phyloP scores from a whole-genome alignment of 164 flowering plant species.

The Annona squamosa region DNA sequence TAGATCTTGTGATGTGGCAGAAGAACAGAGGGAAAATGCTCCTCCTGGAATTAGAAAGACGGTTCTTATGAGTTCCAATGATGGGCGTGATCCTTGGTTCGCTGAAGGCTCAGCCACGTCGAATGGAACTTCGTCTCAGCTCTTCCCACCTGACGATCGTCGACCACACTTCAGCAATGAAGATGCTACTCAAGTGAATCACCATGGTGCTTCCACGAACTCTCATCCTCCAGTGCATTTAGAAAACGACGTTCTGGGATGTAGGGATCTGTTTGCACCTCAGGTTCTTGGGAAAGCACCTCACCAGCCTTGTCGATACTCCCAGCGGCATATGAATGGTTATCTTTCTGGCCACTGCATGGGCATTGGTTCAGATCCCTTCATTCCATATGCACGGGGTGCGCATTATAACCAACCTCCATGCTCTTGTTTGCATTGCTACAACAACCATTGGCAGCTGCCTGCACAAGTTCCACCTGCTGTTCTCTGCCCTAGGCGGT shows the following conservation, averaged over 20 bases:
- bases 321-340: constrained; percentile 10
- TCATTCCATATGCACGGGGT: constrained; percentile 29
- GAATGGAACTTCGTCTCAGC: constrained; percentile 23
- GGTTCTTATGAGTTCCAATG: constrained; percentile 30
- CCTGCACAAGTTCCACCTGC: constrained; percentile 33
- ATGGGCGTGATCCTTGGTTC: constrained; percentile 24
- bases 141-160: constrained; percentile 21
- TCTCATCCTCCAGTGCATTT: constrained; percentile 34
- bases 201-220: constrained; percentile 27
- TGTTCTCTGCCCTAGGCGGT: constrained; percentile 23
- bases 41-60: constrained; percentile 35
- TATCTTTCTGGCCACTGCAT: constrained; percentile 31
- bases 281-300: constrained; percentile 27
- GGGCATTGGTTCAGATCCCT: constrained; percentile 17
- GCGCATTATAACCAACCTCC: constrained; percentile 43
- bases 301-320: constrained; percentile 22
- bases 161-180: constrained; percentile 31
- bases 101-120: constrained; percentile 27
- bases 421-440: constrained; percentile 57
- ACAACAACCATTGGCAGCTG: constrained; percentile 32
- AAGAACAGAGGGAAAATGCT: constrained; percentile 38
- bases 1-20: constrained; percentile 40
- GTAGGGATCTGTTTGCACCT: constrained; percentile 31
- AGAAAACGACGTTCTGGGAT: constrained; percentile 33
- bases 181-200: constrained; percentile 19